Conservation (phyloP, 805 yeast genomes). For the Candida chilensis region DNA sequence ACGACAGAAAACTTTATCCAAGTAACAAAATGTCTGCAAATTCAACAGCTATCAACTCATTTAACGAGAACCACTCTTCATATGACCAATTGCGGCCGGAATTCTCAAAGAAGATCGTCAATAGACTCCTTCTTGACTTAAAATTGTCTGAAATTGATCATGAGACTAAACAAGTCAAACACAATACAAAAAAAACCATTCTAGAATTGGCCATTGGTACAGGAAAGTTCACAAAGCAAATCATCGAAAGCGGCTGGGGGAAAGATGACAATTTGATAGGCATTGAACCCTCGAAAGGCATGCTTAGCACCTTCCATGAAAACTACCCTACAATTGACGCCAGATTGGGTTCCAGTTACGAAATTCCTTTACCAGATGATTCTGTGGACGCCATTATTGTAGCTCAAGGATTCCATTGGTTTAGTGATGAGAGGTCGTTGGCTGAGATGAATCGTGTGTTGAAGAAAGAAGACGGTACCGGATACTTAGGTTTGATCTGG, state of each 20-base stretch:
- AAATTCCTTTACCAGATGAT: conserved; percentile 32
- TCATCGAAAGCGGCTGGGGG: conserved; percentile 27
- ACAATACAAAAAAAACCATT: conserved; percentile 13
- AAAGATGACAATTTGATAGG: conserved; percentile 20
- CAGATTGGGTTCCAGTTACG: conserved; percentile 31
- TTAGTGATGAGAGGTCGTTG: conserved; percentile 38
- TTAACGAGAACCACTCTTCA: conserved; percentile 38
- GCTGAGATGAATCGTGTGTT: conserved; percentile 42
- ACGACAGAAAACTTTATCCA: too few relatives aligned
- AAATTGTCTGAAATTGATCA: conserved; percentile 11
- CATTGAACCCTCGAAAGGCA: conserved; percentile 51
- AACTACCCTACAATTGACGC: conserved; percentile 35
- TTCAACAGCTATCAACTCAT: conserved; percentile 34
- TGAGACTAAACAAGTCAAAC: conserved; percentile 3
- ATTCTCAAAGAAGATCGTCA: conserved; percentile 31
- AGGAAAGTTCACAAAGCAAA: conserved; percentile 47
- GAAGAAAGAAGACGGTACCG: conserved; percentile 26
- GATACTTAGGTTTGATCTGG: conserved; percentile 50
- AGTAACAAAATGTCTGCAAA: too few relatives aligned
- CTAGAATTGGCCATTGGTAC: conserved; percentile 56
- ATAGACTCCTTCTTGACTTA: conserved; percentile 27
- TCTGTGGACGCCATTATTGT: conserved; percentile 40
- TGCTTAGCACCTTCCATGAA: conserved; percentile 35
- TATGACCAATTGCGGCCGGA: conserved; percentile 48
- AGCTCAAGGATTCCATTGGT: conserved; percentile 66